These are phyloP conservation scores for Apophysomyces sp. DNA, from an alignment of 371 early-diverging fungal genomes.

Conservation along the genomic window DNA sequence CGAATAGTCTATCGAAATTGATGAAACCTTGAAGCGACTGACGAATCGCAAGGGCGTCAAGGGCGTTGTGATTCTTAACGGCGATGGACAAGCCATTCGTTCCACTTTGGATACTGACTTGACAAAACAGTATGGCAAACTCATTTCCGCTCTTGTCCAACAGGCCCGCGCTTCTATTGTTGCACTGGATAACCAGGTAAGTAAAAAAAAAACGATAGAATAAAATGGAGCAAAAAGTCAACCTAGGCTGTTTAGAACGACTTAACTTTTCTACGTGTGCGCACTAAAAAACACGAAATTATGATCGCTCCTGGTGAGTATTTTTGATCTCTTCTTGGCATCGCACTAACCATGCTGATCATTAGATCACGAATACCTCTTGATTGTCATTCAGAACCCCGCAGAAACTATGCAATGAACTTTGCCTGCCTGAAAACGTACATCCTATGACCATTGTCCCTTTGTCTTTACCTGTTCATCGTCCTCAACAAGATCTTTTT, in stretches of 20 bases:
- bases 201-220: not conserved
- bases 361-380: constrained; percentile 83
- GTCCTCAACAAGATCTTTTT: too few species aligned
- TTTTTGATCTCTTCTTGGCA: not conserved
- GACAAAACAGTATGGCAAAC: constrained; percentile 71
- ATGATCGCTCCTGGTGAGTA: constrained; percentile 88
- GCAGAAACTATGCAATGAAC: constrained; percentile 30
- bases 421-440: not conserved
- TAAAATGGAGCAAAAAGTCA: not conserved
- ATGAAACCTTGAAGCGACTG: constrained; percentile 90
- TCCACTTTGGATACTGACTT: constrained; percentile 82
- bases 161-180: constrained; percentile 35
- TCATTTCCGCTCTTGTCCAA: constrained; percentile 33
- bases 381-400: constrained; percentile 89
- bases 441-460: not conserved
- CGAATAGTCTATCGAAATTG: constrained; percentile 69
- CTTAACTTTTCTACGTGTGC: constrained; percentile 87
- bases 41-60: constrained; percentile 81
- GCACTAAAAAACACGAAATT: constrained; percentile 93
- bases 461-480: not conserved
- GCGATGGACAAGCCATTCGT: constrained; percentile 83
- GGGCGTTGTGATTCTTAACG: constrained; percentile 76
- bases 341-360: not conserved
- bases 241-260: constrained; percentile 67
- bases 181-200: constrained; percentile 40